These are phyloP conservation scores for Trichoderma cornu-damae DNA, from an alignment of 2,329 filamentous ascomycete genomes.

Conservation along the genomic window DNA sequence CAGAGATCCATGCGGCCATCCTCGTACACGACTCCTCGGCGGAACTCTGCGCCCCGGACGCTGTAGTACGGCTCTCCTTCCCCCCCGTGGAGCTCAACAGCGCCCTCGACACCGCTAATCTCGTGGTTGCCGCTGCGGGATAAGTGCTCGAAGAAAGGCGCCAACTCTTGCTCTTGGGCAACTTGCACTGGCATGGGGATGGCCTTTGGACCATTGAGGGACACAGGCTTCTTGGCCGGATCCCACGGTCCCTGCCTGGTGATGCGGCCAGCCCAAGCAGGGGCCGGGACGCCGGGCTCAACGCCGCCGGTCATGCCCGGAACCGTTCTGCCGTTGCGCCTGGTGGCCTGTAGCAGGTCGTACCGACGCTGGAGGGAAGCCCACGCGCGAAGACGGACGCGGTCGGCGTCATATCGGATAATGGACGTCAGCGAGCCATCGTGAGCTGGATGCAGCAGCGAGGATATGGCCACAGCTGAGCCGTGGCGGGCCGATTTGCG, in stretches of 20 bases:
- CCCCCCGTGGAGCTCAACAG: slow-evolving; percentile 31
- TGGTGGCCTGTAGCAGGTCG: slow-evolving; percentile 32
- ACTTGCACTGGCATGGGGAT: slow-evolving; percentile 35
- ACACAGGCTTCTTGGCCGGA: slow-evolving; percentile 28
- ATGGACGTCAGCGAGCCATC: slow-evolving; percentile 34
- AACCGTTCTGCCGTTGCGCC: slow-evolving; percentile 29
- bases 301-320: slow-evolving; percentile 30
- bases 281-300: slow-evolving; percentile 30
- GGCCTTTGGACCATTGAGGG: slow-evolving; percentile 29
- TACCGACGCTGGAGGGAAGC: slow-evolving; percentile 34
- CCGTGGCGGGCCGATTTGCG: slow-evolving; percentile 32
- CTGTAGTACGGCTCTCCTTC: slow-evolving; percentile 36
- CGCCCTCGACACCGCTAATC: slow-evolving; percentile 24
- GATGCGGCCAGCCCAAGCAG: slow-evolving; percentile 33
- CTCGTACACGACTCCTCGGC: slow-evolving; percentile 42
- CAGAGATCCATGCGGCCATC: slow-evolving; percentile 51
- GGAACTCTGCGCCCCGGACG: slow-evolving; percentile 34
- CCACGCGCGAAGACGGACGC: slow-evolving; percentile 35
- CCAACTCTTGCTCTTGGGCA: slow-evolving; percentile 30
- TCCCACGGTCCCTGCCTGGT: slow-evolving; percentile 34
- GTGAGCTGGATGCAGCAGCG: slow-evolving; percentile 33
- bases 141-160: slow-evolving; percentile 34
- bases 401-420: slow-evolving; percentile 36
- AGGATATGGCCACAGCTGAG: slow-evolving; percentile 30
- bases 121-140: slow-evolving; percentile 29